Evolutionary conservation across 441 rosid species (phyloP).

Genomic region (Metrosideros polymorpha): DNA sequence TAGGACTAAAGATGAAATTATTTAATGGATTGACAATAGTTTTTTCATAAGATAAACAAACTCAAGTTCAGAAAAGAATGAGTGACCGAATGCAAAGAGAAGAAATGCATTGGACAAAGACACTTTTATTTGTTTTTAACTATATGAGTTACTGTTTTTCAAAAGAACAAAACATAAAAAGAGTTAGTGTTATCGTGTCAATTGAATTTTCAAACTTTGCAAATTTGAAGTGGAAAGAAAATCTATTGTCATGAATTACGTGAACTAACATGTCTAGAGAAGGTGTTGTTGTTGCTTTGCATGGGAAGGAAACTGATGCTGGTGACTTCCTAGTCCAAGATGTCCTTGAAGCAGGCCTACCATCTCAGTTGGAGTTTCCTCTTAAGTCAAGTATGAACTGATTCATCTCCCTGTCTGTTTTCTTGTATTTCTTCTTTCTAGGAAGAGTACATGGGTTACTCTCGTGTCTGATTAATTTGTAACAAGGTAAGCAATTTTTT

Average conservation of each 20-base stretch:
- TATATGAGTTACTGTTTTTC: neutral
- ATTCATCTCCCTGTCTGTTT: neutral
- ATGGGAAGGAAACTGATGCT: constrained; percentile 77
- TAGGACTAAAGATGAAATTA: neutral
- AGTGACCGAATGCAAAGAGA: neutral
- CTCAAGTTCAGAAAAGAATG: neutral
- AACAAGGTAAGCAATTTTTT: neutral
- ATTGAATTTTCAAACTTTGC: neutral
- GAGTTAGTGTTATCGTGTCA: neutral
- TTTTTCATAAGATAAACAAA: neutral
- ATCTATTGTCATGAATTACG: neutral
- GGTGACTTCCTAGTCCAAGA: constrained; percentile 80
- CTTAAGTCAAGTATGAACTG: constrained; percentile 28
- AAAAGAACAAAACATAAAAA: neutral
- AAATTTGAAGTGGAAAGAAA: neutral
- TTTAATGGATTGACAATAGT: neutral
- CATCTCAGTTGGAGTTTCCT: constrained; percentile 61
- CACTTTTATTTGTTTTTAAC: neutral
- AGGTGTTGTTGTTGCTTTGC: constrained; percentile 80
- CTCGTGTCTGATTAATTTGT: neutral
- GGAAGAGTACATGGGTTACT: neutral
- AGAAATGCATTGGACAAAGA: neutral
- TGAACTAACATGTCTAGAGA: constrained; percentile 9
- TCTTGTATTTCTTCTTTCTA: neutral
- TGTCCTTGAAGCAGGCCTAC: constrained; percentile 80